Percentiles rank a stretch among this genome's conserved stretches.
Evolutionary conservation across 2,329 filamentous ascomycete species (phyloP).

Genomic region (Cladosporium oxysporum): DNA sequence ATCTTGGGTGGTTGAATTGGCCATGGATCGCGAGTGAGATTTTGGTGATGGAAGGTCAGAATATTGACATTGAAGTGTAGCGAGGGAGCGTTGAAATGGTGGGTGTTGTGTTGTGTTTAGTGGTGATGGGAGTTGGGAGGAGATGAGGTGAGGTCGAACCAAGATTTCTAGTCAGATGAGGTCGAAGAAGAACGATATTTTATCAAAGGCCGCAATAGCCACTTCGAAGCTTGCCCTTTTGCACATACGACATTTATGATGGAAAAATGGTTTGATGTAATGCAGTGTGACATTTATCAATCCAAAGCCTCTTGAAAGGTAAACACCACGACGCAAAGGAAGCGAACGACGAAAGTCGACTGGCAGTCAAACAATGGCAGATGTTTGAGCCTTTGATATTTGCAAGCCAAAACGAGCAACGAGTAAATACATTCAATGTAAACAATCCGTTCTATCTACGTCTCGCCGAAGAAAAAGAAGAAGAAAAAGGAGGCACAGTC

Average conservation of each 20-base stretch:
- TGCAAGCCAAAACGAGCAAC: background rate
- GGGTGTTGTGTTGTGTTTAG: background rate
- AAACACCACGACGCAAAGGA: background rate
- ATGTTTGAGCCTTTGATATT: background rate
- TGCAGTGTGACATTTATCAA: background rate
- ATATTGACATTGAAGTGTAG: background rate
- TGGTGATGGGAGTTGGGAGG: background rate
- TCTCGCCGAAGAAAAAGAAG: background rate
- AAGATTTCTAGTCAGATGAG: background rate
- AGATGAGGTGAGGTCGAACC: background rate
- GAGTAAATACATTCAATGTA: background rate
- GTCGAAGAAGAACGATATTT: background rate
- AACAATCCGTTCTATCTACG: background rate
- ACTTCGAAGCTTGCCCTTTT: background rate
- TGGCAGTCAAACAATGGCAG: background rate
- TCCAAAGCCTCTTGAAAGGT: background rate
- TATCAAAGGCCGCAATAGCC: background rate
- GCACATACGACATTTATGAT: background rate
- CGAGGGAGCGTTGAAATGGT: background rate
- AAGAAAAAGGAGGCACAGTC: background rate
- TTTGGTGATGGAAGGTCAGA: background rate
- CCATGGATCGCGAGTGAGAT: background rate
- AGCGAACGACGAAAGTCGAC: background rate
- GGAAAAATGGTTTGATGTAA: background rate
- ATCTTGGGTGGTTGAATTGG: background rate